Evolutionary conservation across 2,329 filamentous ascomycete species (phyloP), one percentile per base, ranked within the genome.

Genomic region (Thelonectria blattea): DNA sequence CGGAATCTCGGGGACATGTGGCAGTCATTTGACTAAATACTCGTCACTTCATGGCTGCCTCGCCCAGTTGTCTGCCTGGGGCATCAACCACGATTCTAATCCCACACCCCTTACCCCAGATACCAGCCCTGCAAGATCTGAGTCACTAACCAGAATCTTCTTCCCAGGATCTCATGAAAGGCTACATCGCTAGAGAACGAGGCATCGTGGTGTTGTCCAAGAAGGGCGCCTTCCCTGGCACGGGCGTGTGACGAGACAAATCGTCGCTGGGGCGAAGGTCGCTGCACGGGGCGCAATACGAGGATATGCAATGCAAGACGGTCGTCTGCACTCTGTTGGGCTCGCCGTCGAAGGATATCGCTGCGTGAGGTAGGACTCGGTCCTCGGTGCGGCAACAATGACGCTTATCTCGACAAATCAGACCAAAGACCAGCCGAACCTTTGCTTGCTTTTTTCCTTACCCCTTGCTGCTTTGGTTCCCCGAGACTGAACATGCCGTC

Each of bases 121-220:
- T 52, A 45, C 63, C 64, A 68, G 64, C 65, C 65, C 63, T 63
- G 65, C 48, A 55, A 64, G 34, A 70, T 58, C 67, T 74, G 71
- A 75, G 61, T 76, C 69, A 75, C 74, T 77, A 63, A 77, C 58
- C 20, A 60, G 24, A 50, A 43, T 47, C n/a, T 32, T 63, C 20
- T 46, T 59, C 56, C 24, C 62, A 97, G 92, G 91, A 91, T 60
- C 83, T 95, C 22, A 97, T 99, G 91, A 99, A 98, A 78, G 95
- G 96, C 42, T 99, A 99, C 77, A 99, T 99, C 68, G 90, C 94
- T 32, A 90, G 94, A 56, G 93, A 97, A 68, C 88, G 91, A 68
- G 91, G 90, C 34, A 93, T 93, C 67, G 91, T 99, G 27, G 95
- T 99, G 18, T 79, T 99, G 58, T 97, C 92, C 76, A 98, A 97